Conservation (phyloP, 352 stramenopile genomes). For the Phytopythium vexans region DNA sequence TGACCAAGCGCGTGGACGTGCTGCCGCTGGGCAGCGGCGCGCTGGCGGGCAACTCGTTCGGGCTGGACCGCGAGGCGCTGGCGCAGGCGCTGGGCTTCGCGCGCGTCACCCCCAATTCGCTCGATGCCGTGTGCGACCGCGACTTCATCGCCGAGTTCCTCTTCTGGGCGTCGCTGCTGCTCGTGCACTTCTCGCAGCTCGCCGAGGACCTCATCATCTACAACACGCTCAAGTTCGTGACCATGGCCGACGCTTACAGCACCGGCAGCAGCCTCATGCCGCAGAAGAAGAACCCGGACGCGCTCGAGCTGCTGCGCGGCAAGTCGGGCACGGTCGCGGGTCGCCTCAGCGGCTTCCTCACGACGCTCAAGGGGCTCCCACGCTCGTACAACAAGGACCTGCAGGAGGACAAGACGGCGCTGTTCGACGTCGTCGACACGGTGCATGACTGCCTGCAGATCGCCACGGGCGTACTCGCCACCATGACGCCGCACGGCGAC, state of each 20-base stretch:
- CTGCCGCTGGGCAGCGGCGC: conserved; percentile 96
- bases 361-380: conserved; percentile 96
- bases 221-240: conserved; percentile 93
- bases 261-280: conserved; percentile 98
- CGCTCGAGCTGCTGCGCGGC: conserved; percentile 96
- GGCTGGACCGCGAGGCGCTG: conserved; percentile 94
- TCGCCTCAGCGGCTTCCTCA: conserved; percentile 93
- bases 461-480: conserved; percentile 94
- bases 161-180: conserved; percentile 95
- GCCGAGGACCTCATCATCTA: conserved; percentile 99
- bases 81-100: conserved; percentile 93
- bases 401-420: conserved; percentile 98
- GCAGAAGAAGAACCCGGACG: conserved; percentile 99
- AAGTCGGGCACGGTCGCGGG: conserved; percentile 96
- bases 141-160: conserved; percentile 99
- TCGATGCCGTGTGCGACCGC: conserved; percentile 98
- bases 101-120: conserved; percentile 93
- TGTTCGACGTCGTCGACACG: conserved; percentile 97
- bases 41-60: conserved; percentile 98
- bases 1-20: conserved; percentile 94
- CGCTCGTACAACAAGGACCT: conserved; percentile 99
- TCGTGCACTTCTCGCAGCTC: conserved; percentile 97
- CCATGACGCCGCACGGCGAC: conserved; percentile 94
- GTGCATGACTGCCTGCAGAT: conserved; percentile 97
- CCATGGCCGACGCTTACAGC: conserved; percentile 97